Base-by-base conservation (phyloP, 2,329 filamentous ascomycete species). In the Chrysosporium queenslandicum region DNA sequence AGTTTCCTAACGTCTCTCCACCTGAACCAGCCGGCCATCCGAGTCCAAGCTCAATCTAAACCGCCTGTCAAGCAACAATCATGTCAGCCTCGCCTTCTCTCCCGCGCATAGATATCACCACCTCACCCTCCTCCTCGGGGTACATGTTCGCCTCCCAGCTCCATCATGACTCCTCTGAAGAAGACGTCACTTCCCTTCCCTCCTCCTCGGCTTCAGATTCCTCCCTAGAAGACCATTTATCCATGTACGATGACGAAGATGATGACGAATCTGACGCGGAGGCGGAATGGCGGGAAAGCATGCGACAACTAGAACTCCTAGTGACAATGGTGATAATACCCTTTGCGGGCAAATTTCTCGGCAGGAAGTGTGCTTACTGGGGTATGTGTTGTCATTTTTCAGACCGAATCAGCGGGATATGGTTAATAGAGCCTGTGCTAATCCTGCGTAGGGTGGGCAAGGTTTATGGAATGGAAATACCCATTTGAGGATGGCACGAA, bases 391-490 rank as follows among this genome's bases (percentile, higher is more conserved):
- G 20, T 7, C 11, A 18, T 42, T 16, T 11, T 20, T 43, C 4
- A 8, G 27, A 23, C 36, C 32, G 23, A 23, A 14, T 16, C 25
- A 12, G 21, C 27, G 14, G 6, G 4, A 27, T 6, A 37, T 7
- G 16, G 12, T 21, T 20, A 32, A 20, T 12, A 30, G 25, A 3
- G 8, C 41, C 11, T n/a, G 1, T 34, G 8, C 36, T 4, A 1
- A 11, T 32, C 30, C 4, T 29, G 21, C 43, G 12, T 60, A 95
- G 90, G 88, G 60, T 96, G 91, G 90, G 85, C 83, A 20, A 83
- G 85, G 63, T 94, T 89, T 66, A 96, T 96, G 90, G 81, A 88
- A 67, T 97, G 89, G 90, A 84, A 86, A 68, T 92, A 95, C 66
- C 82, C 82, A 0, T 84, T 94, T 52, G 85, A 94, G 56, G 76